Base-by-base conservation (phyloP, 805 yeast species). In the Candida fluviatilis region DNA sequence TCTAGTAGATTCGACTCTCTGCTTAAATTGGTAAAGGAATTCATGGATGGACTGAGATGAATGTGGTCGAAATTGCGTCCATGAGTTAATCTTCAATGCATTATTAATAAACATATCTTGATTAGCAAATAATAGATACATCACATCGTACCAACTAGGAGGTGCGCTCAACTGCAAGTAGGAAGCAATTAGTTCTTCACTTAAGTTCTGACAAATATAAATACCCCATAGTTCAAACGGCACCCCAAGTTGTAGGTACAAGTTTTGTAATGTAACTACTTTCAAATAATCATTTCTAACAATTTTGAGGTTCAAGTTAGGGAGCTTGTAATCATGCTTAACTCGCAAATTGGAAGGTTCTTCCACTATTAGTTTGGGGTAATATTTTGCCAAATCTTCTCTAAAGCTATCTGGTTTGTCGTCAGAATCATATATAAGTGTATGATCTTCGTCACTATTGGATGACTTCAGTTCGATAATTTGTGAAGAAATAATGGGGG, bases 221-320 rank as follows among this genome's bases (percentile, higher is more conserved):
- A 23, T 24, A 18, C 35, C 35, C 35, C 35, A 33, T 33, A 33
- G 16, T n/a, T 33, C 35, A n/a, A 19, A 33, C 4, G 35, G 35
- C 12, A 33, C 35, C 4, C 35, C 35, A n/a, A 33, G 28, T 15
- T 13, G 35, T 4, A 21, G 10, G 16, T 21, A 33, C 4, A 33
- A 7, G 14, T 33, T 33, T 21, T 33, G 35, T 19, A 33, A 17
- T 14, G 17, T 13, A 16, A 33, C 15, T 18, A 33, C 23, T 23
- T 33, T 33, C 8, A 23, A n/a, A 33, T 33, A 33, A 23, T 33
- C 35, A 16, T 33, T 21, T 13, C 35, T 16, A 12, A 4, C 29
- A 11, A 33, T 33, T 21, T n/a, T 6, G 5, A 33, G 7, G 10
- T 33, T 12, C 28, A 33, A 23, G 4, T 21, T 8, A 19, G 35